Percentiles rank a stretch among this genome's conserved stretches.
phyloP scores from a whole-genome alignment of 148 eudicot genomes.

The Rhododendron williamsianum region DNA sequence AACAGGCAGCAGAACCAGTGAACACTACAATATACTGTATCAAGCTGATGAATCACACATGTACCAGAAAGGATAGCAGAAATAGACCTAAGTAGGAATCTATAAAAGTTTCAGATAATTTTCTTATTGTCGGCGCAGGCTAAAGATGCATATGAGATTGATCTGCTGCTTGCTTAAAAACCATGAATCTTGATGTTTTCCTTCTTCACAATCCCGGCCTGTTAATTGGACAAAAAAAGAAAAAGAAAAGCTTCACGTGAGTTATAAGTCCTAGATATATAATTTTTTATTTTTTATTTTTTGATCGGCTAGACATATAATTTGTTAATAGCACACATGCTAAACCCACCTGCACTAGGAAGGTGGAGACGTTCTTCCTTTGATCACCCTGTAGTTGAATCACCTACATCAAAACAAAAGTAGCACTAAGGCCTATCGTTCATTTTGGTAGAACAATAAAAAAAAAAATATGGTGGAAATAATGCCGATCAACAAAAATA shows the following conservation, averaged over 20 bases:
- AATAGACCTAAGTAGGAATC: neutral
- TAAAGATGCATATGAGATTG: neutral
- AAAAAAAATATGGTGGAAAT: neutral
- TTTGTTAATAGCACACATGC: neutral
- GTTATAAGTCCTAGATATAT: neutral
- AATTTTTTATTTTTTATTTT: too few relatives aligned
- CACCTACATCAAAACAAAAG: constrained; percentile 4
- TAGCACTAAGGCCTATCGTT: neutral
- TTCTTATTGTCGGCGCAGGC: neutral
- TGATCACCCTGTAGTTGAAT: constrained; percentile 19
- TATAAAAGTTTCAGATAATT: neutral
- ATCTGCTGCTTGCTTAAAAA: constrained; percentile 6
- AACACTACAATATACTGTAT: neutral
- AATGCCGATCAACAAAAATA: too few relatives aligned
- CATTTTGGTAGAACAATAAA: neutral
- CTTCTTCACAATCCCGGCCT: constrained; percentile 19
- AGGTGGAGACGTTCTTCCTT: constrained; percentile 20
- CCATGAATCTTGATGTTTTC: constrained; percentile 16
- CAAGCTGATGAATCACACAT: neutral
- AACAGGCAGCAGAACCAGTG: neutral
- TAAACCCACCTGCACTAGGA: constrained; percentile 10
- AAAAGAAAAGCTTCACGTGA: neutral
- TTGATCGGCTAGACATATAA: too few relatives aligned
- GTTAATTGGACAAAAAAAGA: neutral
- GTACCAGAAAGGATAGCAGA: neutral